Percentiles rank a stretch among this genome's conserved stretches.
phyloP scores from a whole-genome alignment of 2,329 filamentous ascomycete genomes.

The Alternaria ethzedia region DNA sequence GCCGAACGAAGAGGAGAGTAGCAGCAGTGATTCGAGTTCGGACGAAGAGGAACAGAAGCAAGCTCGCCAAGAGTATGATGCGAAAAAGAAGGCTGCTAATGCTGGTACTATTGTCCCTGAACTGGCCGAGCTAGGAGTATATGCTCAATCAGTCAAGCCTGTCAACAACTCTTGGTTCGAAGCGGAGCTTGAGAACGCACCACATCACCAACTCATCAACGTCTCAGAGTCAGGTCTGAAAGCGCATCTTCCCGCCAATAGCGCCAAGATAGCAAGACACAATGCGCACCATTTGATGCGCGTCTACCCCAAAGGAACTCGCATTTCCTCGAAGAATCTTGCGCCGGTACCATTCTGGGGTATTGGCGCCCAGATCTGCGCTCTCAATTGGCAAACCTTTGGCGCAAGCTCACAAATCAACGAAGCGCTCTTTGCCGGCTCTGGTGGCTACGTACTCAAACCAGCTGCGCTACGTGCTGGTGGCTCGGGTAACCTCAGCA shows the following conservation, averaged over 20 bases:
- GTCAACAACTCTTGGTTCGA: constrained; percentile 70
- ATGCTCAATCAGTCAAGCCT: constrained; percentile 74
- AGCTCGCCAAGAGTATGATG: constrained; percentile 62
- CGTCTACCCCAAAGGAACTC: constrained; percentile 72
- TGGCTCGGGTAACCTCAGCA: constrained; percentile 59
- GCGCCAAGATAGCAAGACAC: constrained; percentile 62
- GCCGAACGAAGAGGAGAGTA: constrained; percentile 57
- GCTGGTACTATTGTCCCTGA: constrained; percentile 66
- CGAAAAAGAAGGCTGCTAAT: constrained; percentile 58
- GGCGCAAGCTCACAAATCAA: constrained; percentile 71
- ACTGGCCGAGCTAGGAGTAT: constrained; percentile 69
- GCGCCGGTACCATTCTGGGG: constrained; percentile 70
- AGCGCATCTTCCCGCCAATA: constrained; percentile 57
- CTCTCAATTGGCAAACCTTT: constrained; percentile 74
- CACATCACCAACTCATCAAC: constrained; percentile 72
- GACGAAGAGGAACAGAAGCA: constrained; percentile 54
- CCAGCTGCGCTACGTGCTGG: constrained; percentile 64
- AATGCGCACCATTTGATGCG: constrained; percentile 73
- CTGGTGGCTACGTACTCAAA: constrained; percentile 71
- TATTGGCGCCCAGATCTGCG: constrained; percentile 71
- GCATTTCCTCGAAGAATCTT: constrained; percentile 71
- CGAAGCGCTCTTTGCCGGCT: constrained; percentile 70
- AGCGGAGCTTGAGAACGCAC: constrained; percentile 54
- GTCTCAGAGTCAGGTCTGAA: constrained; percentile 68
- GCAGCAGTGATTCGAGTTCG: constrained; percentile 38